A percentile compares a stretch with the other conserved stretches of the same genome.
Evolutionary conservation across 2,329 filamentous ascomycete genomes (phyloP).

Genomic region (Penicillium brevicompactum): DNA sequence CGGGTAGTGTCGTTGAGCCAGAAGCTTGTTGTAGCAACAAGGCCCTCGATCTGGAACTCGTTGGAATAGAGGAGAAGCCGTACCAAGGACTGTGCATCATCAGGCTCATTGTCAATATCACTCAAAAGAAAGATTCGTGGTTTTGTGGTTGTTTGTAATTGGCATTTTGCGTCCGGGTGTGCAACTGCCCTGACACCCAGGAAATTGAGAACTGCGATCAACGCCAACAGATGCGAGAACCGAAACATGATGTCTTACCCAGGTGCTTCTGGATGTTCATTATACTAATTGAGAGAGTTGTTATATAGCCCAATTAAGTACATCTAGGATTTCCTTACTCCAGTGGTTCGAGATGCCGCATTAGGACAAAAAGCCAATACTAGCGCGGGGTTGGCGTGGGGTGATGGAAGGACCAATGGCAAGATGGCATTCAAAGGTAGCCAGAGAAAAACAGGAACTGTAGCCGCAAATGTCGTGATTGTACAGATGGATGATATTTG

Average conservation of each 20-base stretch:
- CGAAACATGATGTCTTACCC: not conserved
- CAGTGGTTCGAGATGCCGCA: too few relatives aligned
- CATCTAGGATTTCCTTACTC: too few relatives aligned
- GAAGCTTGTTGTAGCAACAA: constrained; percentile 1
- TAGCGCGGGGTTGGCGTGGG: too few relatives aligned
- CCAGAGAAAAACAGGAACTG: too few relatives aligned
- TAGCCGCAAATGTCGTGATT: too few relatives aligned
- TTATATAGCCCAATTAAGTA: too few relatives aligned
- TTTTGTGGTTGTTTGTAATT: not conserved
- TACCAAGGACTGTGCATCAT: constrained; percentile 1
- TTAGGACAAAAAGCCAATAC: too few relatives aligned
- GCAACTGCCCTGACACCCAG: not conserved
- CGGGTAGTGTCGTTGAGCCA: constrained; percentile 2
- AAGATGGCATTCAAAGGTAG: too few relatives aligned
- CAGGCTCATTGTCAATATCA: not conserved
- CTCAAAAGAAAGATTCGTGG: not conserved
- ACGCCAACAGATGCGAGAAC: not conserved
- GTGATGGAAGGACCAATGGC: too few relatives aligned
- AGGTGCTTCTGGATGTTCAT: too few relatives aligned
- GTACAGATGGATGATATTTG: too few relatives aligned
- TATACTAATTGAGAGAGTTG: too few relatives aligned
- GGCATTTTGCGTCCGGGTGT: not conserved
- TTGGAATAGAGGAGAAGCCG: not conserved
- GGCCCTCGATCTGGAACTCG: constrained; percentile 2
- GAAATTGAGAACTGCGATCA: not conserved